These are phyloP conservation scores for Benincasa hispida DNA, from an alignment of 306 rosid species.

Conservation along the genomic window DNA sequence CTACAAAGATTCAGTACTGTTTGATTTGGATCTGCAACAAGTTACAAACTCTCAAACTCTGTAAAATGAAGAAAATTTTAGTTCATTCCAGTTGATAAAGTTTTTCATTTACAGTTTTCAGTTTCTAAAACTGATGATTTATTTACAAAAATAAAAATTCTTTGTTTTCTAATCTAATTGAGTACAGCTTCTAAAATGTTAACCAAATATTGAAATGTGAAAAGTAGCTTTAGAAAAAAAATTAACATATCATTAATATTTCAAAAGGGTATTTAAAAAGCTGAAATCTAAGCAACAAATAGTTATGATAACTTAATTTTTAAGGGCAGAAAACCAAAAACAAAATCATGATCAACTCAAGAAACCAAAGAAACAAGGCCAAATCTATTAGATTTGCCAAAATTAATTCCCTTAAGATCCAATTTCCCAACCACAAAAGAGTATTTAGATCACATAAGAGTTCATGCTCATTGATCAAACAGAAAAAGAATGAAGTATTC, in stretches of 20 bases:
- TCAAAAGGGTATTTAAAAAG: not conserved
- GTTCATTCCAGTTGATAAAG: not conserved
- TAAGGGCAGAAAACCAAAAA: not conserved
- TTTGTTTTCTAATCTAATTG: not conserved
- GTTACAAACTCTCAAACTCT: not conserved
- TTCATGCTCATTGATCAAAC: not conserved
- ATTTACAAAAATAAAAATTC: not conserved
- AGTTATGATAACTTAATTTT: not conserved
- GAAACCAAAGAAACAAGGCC: not conserved
- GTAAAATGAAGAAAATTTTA: not conserved
- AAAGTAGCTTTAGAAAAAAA: not conserved
- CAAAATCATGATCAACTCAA: not conserved
- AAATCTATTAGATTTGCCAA: not conserved
- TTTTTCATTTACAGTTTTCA: not conserved
- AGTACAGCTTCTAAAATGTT: not conserved
- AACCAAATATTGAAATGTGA: not conserved
- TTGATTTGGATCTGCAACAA: not conserved
- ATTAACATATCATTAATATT: not conserved
- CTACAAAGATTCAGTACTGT: conserved; percentile 12
- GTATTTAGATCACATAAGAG: not conserved
- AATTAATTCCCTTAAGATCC: not conserved
- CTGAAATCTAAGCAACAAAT: not conserved
- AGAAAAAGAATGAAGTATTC: not conserved
- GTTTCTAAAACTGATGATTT: not conserved
- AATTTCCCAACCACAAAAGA: not conserved